A percentile compares a stretch with the other conserved stretches of the same genome.
Conservation (phyloP, 2,329 filamentous ascomycete species). For the Verticillium alfalfae region DNA sequence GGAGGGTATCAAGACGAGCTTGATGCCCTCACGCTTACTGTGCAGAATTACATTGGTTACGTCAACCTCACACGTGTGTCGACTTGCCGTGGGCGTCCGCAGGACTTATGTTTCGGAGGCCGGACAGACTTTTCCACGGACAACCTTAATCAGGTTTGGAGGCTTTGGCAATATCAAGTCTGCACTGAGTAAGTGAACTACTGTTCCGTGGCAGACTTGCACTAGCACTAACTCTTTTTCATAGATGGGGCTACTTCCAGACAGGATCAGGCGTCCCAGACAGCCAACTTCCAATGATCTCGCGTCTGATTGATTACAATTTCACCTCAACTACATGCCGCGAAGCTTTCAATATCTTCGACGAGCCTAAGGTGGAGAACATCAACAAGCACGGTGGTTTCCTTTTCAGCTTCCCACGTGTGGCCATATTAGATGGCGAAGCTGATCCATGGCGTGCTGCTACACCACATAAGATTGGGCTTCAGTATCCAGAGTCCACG, state of each 20-base stretch:
- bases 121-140: conserved; percentile 4
- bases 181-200: conserved; percentile 41
- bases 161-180: conserved; percentile 48
- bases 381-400: conserved; percentile 77
- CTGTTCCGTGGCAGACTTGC: background rate
- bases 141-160: conserved; percentile 14
- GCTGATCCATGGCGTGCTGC: conserved; percentile 76
- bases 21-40: conserved; percentile 28
- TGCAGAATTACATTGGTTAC: conserved; percentile 50
- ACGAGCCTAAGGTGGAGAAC: conserved; percentile 53
- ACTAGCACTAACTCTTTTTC: background rate
- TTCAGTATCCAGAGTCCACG: conserved; percentile 52
- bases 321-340: conserved; percentile 60
- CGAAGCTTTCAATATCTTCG: conserved; percentile 63
- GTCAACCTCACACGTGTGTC: conserved; percentile 23
- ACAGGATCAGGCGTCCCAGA: conserved; percentile 65
- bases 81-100: conserved; percentile 14
- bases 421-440: conserved; percentile 73
- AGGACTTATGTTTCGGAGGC: conserved; percentile 29
- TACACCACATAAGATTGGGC: conserved; percentile 62
- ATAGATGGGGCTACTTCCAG: conserved; percentile 71
- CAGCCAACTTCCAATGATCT: conserved; percentile 62
- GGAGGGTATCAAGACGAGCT: conserved; percentile 30
- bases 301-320: conserved; percentile 60
- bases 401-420: conserved; percentile 65